Conservation (phyloP, 345 rosid genomes). For the Anastatica hierochuntica region DNA sequence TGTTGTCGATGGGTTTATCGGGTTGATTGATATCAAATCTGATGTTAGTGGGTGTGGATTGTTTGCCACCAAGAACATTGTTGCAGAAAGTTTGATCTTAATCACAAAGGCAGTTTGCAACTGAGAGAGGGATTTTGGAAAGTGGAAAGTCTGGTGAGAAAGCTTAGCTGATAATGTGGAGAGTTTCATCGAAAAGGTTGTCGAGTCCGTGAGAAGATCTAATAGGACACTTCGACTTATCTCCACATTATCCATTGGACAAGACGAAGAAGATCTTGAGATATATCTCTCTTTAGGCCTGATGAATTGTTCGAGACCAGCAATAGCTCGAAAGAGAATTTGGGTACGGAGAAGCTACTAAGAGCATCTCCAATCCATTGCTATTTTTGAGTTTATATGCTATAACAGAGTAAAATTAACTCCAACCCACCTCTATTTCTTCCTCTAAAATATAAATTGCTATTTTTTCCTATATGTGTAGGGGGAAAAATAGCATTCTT, state of each 20-base stretch:
- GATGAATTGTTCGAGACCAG: conserved; percentile 26
- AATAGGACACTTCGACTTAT: conserved; percentile 34
- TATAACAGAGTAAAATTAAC: too few relatives aligned
- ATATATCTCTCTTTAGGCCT: conserved; percentile 44
- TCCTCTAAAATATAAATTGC: too few relatives aligned
- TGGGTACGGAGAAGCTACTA: conserved; percentile 40
- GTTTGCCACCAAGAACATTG: conserved; percentile 58
- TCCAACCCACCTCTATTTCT: too few relatives aligned
- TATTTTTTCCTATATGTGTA: too few relatives aligned
- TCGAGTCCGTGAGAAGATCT: conserved; percentile 34
- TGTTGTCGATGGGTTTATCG: too few relatives aligned
- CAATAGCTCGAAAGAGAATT: conserved; percentile 10
- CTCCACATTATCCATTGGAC: conserved; percentile 45
- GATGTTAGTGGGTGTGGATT: conserved; percentile 75
- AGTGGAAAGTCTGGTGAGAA: conserved; percentile 41
- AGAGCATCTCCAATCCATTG: too few relatives aligned
- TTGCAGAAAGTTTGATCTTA: conserved; percentile 45
- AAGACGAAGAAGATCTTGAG: conserved; percentile 43
- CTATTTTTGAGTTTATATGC: too few relatives aligned
- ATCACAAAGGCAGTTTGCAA: conserved; percentile 65
- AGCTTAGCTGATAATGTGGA: conserved; percentile 82
- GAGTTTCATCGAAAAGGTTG: conserved; percentile 50
- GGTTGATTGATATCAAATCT: conserved; percentile 47
- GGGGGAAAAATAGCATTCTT: too few relatives aligned
- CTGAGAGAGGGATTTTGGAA: conserved; percentile 65